Conservation (phyloP, 345 rosid genomes). For the rapeseed (Brassica napus) region DNA sequence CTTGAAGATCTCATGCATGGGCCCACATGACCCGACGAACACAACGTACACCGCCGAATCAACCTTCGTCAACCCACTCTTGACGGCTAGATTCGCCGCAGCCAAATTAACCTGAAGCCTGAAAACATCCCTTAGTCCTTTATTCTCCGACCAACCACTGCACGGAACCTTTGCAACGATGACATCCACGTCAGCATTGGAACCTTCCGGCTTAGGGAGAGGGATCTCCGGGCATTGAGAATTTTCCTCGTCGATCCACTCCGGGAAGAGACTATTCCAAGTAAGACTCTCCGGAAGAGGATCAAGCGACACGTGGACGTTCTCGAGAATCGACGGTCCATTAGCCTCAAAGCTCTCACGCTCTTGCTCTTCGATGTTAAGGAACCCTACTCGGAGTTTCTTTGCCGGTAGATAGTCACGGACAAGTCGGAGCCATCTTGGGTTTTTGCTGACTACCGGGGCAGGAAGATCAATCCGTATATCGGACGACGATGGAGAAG, state of each 20-base stretch:
- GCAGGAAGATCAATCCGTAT: conserved; percentile 3
- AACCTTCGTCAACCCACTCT: conserved; percentile 37
- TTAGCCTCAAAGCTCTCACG: conserved; percentile 11
- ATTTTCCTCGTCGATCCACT: conserved; percentile 68
- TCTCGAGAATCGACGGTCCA: conserved; percentile 21
- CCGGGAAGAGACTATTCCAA: conserved; percentile 71
- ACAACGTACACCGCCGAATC: conserved; percentile 51
- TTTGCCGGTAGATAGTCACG: conserved; percentile 30
- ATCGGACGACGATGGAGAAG: conserved; percentile 17
- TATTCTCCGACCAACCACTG: conserved; percentile 31
- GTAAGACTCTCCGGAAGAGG: conserved; percentile 36
- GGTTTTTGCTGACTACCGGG: conserved; percentile 19
- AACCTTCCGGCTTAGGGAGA: conserved; percentile 47
- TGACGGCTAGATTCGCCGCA: conserved; percentile 69
- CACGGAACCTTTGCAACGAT: conserved; percentile 73
- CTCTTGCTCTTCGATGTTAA: conserved; percentile 42
- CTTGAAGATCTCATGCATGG: conserved; percentile 79
- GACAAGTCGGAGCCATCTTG: conserved; percentile 49
- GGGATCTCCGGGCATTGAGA: conserved; percentile 73
- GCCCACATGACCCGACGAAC: conserved; percentile 67
- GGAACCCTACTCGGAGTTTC: conserved; percentile 57
- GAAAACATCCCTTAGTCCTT: conserved; percentile 61
- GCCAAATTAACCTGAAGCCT: conserved; percentile 82
- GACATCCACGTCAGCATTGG: conserved; percentile 56
- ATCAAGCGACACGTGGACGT: conserved; percentile 47